phyloP scores from a whole-genome alignment of 352 stramenopile genomes.

The Globisporangium canariense region DNA sequence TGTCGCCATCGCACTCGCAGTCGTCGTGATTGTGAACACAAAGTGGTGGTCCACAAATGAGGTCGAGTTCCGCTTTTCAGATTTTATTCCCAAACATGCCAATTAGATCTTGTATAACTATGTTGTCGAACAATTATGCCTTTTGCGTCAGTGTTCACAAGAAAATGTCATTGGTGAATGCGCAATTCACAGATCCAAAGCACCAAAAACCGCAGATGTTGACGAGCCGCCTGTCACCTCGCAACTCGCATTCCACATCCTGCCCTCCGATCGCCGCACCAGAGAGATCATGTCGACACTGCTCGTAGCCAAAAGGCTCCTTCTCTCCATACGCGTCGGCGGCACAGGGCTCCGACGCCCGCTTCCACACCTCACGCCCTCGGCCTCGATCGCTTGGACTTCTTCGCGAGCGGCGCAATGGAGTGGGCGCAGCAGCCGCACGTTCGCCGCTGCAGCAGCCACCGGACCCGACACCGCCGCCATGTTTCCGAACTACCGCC shows the following conservation, averaged over 20 bases:
- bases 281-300: conserved; percentile 3
- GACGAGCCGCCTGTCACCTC: not conserved
- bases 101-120: too few relatives aligned
- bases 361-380: not conserved
- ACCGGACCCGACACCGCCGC: conserved; percentile 10
- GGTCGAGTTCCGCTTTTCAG: not conserved
- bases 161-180: not conserved
- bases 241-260: not conserved
- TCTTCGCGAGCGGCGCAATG: conserved; percentile 4
- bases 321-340: not conserved
- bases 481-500: conserved; percentile 58
- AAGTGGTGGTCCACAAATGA: not conserved
- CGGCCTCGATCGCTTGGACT: not conserved
- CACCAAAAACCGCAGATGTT: not conserved
- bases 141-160: not conserved
- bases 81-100: too few relatives aligned
- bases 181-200: not conserved
- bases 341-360: not conserved
- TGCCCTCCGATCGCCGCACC: not conserved
- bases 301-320: conserved; percentile 2
- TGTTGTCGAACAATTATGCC: too few relatives aligned
- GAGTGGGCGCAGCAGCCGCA: not conserved
- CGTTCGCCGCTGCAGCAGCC: not conserved
- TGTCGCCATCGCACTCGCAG: conserved; percentile 10
- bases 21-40: not conserved